Evolutionary conservation across 371 early-diverging fungal species (phyloP).

Genomic region (Blakeslea trispora): DNA sequence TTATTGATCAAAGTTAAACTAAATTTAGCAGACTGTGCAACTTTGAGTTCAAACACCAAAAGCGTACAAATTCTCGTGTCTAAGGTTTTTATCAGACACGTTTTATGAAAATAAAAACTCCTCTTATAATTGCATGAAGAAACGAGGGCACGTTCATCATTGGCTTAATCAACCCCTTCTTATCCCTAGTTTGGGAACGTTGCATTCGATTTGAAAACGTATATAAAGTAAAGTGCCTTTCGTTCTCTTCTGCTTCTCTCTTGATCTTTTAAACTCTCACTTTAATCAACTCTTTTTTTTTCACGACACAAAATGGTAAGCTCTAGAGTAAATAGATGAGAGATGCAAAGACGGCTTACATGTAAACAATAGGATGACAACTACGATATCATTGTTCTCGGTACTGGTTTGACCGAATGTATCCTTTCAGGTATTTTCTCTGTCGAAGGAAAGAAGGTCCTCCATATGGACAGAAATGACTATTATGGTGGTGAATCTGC

Average conservation of each 20-base stretch:
- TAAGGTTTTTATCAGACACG: constrained; percentile 8
- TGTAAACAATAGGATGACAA: constrained; percentile 73
- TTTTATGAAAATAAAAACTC: constrained; percentile 12
- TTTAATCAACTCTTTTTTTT: constrained; percentile 10
- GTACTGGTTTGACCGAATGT: constrained; percentile 99
- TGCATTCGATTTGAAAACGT: constrained; percentile 9
- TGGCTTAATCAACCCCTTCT: constrained; percentile 22
- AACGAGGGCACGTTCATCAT: constrained; percentile 20
- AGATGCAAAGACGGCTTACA: not conserved
- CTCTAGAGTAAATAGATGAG: not conserved
- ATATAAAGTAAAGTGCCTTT: constrained; percentile 7
- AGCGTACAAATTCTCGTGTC: constrained; percentile 21
- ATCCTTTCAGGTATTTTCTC: constrained; percentile 98
- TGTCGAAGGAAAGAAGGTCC: constrained; percentile 97
- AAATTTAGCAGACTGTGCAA: not conserved
- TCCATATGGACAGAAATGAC: constrained; percentile 98
- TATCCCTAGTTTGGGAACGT: constrained; percentile 23
- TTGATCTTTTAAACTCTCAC: constrained; percentile 10
- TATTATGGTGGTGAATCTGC: constrained; percentile 99
- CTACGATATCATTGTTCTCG: constrained; percentile 97
- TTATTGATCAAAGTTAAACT: not conserved
- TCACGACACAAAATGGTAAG: constrained; percentile 28
- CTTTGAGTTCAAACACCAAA: constrained; percentile 12
- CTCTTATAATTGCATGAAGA: constrained; percentile 5
- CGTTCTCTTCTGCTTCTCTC: constrained; percentile 5